phyloP scores from a whole-genome alignment of 345 rosid species.

The Odontarrhena argentea region DNA sequence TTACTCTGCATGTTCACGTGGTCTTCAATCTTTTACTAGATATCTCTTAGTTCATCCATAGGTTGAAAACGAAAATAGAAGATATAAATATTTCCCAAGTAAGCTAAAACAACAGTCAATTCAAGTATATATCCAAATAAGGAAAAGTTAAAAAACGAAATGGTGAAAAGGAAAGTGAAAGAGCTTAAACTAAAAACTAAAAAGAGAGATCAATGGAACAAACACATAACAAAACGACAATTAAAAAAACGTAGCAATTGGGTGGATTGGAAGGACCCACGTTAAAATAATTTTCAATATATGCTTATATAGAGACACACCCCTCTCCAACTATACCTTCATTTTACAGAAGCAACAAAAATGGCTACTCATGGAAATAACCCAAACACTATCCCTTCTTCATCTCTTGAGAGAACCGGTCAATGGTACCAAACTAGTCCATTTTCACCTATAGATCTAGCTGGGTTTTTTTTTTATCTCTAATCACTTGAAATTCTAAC shows the following conservation, averaged over 20 bases:
- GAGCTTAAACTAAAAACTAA: neutral
- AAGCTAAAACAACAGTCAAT: neutral
- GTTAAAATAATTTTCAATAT: constrained; percentile 15
- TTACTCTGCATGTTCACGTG: too few species aligned
- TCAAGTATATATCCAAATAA: constrained; percentile 8
- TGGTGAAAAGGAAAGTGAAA: constrained; percentile 31
- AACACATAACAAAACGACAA: constrained; percentile 33
- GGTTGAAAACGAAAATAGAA: neutral
- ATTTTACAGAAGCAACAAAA: constrained; percentile 22
- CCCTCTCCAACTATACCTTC: constrained; percentile 20
- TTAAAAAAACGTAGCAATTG: constrained; percentile 19
- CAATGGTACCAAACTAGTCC: constrained; percentile 59
- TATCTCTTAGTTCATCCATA: neutral
- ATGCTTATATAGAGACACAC: constrained; percentile 27
- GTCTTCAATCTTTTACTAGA: too few species aligned
- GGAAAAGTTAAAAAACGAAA: constrained; percentile 1
- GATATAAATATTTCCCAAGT: neutral
- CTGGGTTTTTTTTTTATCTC: neutral
- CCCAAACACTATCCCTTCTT: constrained; percentile 45
- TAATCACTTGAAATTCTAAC: neutral
- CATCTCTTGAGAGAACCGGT: constrained; percentile 83
- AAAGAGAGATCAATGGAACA: constrained; percentile 3
- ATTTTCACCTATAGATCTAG: neutral
- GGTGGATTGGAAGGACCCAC: constrained; percentile 29
- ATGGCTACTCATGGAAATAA: constrained; percentile 38